Base-by-base conservation (phyloP, 306 rosid species). In the Sicyos edulis region DNA sequence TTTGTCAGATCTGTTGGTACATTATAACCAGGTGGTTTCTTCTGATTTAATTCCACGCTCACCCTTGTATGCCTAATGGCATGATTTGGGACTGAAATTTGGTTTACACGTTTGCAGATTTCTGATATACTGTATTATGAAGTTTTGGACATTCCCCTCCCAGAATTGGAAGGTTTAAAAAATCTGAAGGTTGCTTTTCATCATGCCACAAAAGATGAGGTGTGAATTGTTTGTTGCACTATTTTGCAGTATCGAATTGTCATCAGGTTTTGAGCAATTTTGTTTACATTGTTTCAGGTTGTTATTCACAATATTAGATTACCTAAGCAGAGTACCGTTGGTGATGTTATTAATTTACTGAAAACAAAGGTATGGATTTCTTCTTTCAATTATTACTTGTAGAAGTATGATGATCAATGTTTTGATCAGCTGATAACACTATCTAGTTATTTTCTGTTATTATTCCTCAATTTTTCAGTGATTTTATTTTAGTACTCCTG, bases 151-250 rank as follows among this genome's bases (percentile, higher is more conserved):
- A 88, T 91, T 63, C 96, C 97, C 74, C 91, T 88, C 15, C 97
- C 96, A 29, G 96, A 91, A 80, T 75, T 88, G 69, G 89, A 91
- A 79, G 83, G 97, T 75, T 79, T 87, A 24, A 91, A 91, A 73
- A 84, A 86, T 62, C 86, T 91, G 69, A 91, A 87, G 82, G 88
- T 91, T 83, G 91, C 96, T 72, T 84, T 85, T 79, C 92, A 88
- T 83, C 89, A 84, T 66, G 83, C 96, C 45, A 82, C 85, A 56
- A 91, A 87, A 80, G 97, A 87, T 81, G 97, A 91, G 83, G 97
- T 91, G 73, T 5, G 86, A 47, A 69, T 62, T 49, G 2, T 61
- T 47, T 80, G 44, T 37, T 49, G 44, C 62, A 51, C 51, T 49
- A 44, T 69, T 63, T 40, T 57, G 51, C 32, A 50, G 21, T 51